These are phyloP conservation scores for Primulina tabacum DNA, from an alignment of 257 asterid species.

Conservation along the genomic window DNA sequence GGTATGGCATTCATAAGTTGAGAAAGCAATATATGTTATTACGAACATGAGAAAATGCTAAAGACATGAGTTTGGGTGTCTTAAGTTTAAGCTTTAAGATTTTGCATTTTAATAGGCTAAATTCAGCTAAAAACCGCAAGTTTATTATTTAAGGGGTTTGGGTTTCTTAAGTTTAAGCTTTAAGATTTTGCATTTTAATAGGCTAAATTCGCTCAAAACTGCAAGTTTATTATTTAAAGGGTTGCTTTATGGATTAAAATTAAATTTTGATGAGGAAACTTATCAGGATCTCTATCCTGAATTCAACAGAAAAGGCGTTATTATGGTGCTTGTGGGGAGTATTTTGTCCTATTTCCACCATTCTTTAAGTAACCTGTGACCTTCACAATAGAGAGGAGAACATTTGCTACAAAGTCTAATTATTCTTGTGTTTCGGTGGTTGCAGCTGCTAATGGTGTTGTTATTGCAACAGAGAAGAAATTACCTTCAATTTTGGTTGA, in stretches of 20 bases:
- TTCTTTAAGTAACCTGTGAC: not conserved
- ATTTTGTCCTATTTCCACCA: not conserved
- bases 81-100: not conserved
- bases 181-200: no score
- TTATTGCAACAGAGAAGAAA: constrained; percentile 89
- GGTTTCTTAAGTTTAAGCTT: not conserved
- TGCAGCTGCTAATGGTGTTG: constrained; percentile 99
- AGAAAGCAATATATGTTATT: not conserved
- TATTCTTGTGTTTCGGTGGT: constrained; percentile 18
- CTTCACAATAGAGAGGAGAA: not conserved
- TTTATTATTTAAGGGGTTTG: not conserved
- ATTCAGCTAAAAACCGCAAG: not conserved
- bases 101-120: not conserved
- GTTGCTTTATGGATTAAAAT: not conserved
- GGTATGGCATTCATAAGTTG: not conserved
- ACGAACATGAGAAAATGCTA: not conserved
- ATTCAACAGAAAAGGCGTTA: not conserved
- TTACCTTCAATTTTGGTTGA: constrained; percentile 96
- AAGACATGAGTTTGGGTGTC: not conserved
- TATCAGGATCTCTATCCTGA: not conserved
- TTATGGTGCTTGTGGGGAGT: not conserved
- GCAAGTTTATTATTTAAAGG: not conserved
- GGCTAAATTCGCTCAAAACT: not conserved
- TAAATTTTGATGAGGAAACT: not conserved
- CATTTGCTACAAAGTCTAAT: constrained; percentile 2